phyloP scores from a whole-genome alignment of 1,139 yeast species.

The Williopsis jadinii region DNA sequence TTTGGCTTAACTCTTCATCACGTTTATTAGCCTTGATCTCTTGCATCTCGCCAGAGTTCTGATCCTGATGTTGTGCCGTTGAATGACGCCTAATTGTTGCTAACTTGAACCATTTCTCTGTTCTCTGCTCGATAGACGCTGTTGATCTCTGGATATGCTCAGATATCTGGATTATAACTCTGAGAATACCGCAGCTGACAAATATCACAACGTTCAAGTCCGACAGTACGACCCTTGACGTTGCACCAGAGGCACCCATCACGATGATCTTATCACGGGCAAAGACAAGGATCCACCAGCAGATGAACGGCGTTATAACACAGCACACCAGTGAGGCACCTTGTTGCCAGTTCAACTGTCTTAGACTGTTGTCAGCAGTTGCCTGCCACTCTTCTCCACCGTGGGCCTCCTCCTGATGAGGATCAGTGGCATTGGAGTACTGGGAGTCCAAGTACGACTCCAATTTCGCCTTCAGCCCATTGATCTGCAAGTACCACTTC shows the following conservation, averaged over 20 bases:
- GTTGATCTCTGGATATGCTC: slow-evolving; percentile 16
- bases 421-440: too few relatives aligned
- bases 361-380: slow-evolving; percentile 2
- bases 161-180: slow-evolving; percentile 14
- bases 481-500: slow-evolving; percentile 17
- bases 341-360: slow-evolving; percentile 6
- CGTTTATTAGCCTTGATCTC: background rate
- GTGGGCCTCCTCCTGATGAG: background rate
- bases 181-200: slow-evolving; percentile 13
- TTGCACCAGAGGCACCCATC: slow-evolving; percentile 1
- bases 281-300: slow-evolving; percentile 10
- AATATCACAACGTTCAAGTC: slow-evolving; percentile 17
- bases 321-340: slow-evolving; percentile 7
- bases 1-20: background rate
- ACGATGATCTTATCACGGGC: slow-evolving; percentile 11
- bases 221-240: slow-evolving; percentile 7
- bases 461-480: slow-evolving; percentile 9
- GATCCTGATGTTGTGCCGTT: background rate
- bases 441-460: slow-evolving; percentile 3
- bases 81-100: background rate
- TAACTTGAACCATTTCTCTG: slow-evolving; percentile 8
- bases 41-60: slow-evolving; percentile 1
- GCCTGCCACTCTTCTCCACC: background rate
- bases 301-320: slow-evolving; percentile 10
- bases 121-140: slow-evolving; percentile 9